These are phyloP conservation scores for Saccharomyces pastorianus DNA, from an alignment of 1,139 yeast genomes.

Conservation along the genomic window DNA sequence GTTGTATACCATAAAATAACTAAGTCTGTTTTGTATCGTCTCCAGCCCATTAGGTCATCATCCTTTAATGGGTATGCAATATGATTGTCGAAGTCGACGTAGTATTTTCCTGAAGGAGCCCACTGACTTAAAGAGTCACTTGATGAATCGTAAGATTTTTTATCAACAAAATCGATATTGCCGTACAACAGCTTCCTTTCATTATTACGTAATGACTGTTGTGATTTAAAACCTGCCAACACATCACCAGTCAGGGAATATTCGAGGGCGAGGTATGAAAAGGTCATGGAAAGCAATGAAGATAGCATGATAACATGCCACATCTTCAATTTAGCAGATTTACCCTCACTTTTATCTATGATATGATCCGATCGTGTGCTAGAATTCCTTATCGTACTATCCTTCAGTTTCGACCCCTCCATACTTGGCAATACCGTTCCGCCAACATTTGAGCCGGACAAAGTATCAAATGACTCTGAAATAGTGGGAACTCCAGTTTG, in stretches of 20 bases:
- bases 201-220: neutral
- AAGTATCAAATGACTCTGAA: neutral
- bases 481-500: neutral
- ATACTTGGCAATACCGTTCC: neutral
- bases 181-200: constrained; percentile 4
- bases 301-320: constrained; percentile 10
- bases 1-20: constrained; percentile 9
- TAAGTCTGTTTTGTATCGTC: constrained; percentile 8
- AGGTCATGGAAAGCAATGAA: constrained; percentile 3
- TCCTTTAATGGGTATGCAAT: constrained; percentile 13
- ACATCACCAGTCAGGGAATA: constrained; percentile 3
- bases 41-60: constrained; percentile 11
- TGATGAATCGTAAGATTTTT: constrained; percentile 2
- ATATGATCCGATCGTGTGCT: neutral
- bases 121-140: constrained; percentile 4
- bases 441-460: neutral
- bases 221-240: constrained; percentile 7
- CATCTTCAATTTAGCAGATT: constrained; percentile 2
- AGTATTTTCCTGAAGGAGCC: constrained; percentile 15
- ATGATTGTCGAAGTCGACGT: constrained; percentile 17
- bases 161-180: constrained; percentile 8
- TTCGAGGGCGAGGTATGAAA: neutral
- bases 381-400: neutral
- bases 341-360: neutral
- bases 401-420: neutral